Base-by-base conservation (phyloP, 768 basidiomycete species). In the Amanita molliuscula region DNA sequence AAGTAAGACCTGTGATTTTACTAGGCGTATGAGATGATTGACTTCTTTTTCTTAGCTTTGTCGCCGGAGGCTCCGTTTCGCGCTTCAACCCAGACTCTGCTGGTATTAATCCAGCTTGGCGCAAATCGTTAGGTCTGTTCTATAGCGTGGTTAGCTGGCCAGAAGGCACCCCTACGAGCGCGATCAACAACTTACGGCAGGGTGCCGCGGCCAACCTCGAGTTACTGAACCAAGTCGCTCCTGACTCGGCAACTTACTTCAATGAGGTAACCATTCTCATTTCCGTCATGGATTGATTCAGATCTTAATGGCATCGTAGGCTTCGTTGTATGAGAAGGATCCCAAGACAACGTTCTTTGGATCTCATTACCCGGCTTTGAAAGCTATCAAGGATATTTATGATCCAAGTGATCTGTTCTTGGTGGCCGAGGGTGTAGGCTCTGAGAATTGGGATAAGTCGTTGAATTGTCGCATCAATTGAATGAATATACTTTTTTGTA, bases 371-470 rank as follows among this genome's bases (percentile, higher is more conserved):
- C 11, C 56, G 3, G 59, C 48, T 21, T 56, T 77, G 29, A 67
- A 65, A 53, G 54, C 49, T 0, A 72, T 78, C 59, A 78, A 78
- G 55, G 35, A 45, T 4, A 65, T 57, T 51, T 74, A 75, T 48
- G 77, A 80, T 56, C 71, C 73, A 0, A 50, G 59, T 4, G 63
- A 57, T 26, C 47, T 78, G 7, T 79, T 78, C 55, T 57, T 77
- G 4, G 72, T 78, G 13, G 52, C 58, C 0, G 59, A 64, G 18
- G 78, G 77, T 1, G 73, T 79, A 2, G 76, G 74, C 0, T 73
- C 74, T 4, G 74, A 78, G 15, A 65, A 73, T 3, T 78, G 75
- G 75, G 72, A 77, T 52, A 44, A 36, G 21, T 37, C 52, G 41
- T 13, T 53, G n/a, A 47, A 35, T 15, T 47, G 46, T 16, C 46